Conservation (phyloP, 495 filamentous ascomycete genomes). For the Glutinoglossum americanum region DNA sequence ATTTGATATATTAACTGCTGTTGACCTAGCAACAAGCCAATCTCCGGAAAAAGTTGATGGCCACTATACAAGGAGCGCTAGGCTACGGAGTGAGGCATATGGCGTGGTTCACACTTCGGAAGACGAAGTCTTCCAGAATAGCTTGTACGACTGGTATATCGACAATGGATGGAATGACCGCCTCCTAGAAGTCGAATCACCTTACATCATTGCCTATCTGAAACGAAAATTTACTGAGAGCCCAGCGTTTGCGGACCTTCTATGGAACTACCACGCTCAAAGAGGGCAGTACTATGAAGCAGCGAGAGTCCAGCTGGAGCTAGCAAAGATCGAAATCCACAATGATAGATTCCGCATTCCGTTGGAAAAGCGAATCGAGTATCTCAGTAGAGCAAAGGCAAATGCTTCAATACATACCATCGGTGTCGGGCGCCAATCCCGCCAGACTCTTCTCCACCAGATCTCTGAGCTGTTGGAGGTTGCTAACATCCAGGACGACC, state of each 20-base stretch:
- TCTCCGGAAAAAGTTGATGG: conserved; percentile 60
- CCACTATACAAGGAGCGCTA: conserved; percentile 46
- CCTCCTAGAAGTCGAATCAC: conserved; percentile 60
- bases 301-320: conserved; percentile 59
- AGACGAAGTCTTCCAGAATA: conserved; percentile 84
- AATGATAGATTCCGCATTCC: conserved; percentile 33
- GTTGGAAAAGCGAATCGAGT: conserved; percentile 64
- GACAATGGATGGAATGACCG: conserved; percentile 59
- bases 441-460: conserved; percentile 59
- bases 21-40: conserved; percentile 43
- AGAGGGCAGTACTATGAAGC: conserved; percentile 62
- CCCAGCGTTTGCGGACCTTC: conserved; percentile 62
- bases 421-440: conserved; percentile 48
- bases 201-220: conserved; percentile 72
- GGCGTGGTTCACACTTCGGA: conserved; percentile 60
- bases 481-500: conserved; percentile 83
- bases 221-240: conserved; percentile 44
- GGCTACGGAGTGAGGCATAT: conserved; percentile 70
- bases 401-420: conserved; percentile 59
- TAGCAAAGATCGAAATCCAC: conserved; percentile 45
- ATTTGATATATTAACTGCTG: conserved; percentile 47
- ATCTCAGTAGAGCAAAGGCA: conserved; percentile 67
- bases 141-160: conserved; percentile 94
- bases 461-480: conserved; percentile 76
- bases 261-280: conserved; percentile 75